Evolutionary conservation across 2,329 filamentous ascomycete genomes (phyloP).

Genomic region (Calonectria multiphialidica): DNA sequence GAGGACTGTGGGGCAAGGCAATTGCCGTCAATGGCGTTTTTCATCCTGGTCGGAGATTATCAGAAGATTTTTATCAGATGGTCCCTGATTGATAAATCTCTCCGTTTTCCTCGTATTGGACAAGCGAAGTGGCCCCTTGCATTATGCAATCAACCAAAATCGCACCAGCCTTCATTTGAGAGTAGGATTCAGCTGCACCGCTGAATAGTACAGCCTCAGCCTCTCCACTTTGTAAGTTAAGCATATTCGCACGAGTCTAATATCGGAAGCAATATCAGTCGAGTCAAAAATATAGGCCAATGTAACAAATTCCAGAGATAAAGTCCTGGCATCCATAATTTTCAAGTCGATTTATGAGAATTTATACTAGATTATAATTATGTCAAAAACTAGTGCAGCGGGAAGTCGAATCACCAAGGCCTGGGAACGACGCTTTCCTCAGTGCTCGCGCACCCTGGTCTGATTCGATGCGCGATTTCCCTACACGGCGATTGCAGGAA

Average conservation of each 20-base stretch:
- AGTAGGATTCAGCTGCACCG: neutral
- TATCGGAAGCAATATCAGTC: neutral
- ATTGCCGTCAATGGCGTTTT: constrained; percentile 8
- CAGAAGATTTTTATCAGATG: constrained; percentile 23
- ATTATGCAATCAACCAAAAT: neutral
- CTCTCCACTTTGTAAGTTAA: neutral
- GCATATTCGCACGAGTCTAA: neutral
- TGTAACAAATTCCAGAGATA: neutral
- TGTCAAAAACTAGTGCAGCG: neutral
- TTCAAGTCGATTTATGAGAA: neutral
- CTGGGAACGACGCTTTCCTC: no score
- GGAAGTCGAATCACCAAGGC: neutral
- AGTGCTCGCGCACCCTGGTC: neutral
- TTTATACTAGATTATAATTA: neutral
- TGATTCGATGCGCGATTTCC: neutral
- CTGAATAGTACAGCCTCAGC: neutral
- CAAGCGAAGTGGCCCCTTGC: neutral
- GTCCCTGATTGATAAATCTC: constrained; percentile 20
- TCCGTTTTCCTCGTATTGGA: constrained; percentile 12
- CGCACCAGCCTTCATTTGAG: neutral
- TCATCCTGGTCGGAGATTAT: constrained; percentile 17
- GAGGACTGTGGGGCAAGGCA: constrained; percentile 3
- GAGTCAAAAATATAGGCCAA: no score
- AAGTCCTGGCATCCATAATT: neutral
- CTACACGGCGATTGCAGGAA: neutral